Evolutionary conservation across 495 filamentous ascomycete genomes (phyloP).

Genomic region (Talaromyces trachyspermus): DNA sequence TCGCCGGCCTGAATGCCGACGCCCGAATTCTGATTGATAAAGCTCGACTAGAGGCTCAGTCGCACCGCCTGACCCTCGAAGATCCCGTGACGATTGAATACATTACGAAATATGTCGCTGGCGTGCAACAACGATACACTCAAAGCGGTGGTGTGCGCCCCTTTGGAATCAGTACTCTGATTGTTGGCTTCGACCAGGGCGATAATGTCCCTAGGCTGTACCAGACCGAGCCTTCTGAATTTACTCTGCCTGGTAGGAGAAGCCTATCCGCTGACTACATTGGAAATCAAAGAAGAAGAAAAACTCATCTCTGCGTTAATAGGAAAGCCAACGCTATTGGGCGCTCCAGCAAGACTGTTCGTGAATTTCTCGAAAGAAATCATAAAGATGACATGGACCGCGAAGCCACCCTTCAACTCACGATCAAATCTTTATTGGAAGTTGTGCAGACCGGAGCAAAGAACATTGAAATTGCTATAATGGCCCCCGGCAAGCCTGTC

Average conservation of each 20-base stretch:
- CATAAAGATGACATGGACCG: slow-evolving; percentile 96
- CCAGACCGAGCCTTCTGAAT: slow-evolving; percentile 96
- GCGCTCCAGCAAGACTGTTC: slow-evolving; percentile 94
- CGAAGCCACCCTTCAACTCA: slow-evolving; percentile 91
- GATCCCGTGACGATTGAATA: slow-evolving; percentile 97
- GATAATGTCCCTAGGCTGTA: slow-evolving; percentile 81
- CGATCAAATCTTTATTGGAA: slow-evolving; percentile 94
- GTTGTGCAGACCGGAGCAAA: slow-evolving; percentile 98
- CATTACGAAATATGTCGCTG: slow-evolving; percentile 96
- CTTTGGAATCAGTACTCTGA: slow-evolving; percentile 94
- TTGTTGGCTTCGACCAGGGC: slow-evolving; percentile 93
- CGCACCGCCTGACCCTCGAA: slow-evolving; percentile 95
- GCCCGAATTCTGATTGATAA: slow-evolving; percentile 96
- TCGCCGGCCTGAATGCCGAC: slow-evolving; percentile 94
- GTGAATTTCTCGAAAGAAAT: slow-evolving; percentile 96
- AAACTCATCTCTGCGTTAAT: slow-evolving; percentile 10
- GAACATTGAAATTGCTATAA: slow-evolving; percentile 98
- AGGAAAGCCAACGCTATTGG: slow-evolving; percentile 99
- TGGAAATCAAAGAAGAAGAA: no score
- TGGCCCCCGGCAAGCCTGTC: slow-evolving; percentile 85
- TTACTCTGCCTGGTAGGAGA: slow-evolving; percentile 85
- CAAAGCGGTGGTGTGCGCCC: slow-evolving; percentile 96
- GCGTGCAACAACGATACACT: slow-evolving; percentile 96
- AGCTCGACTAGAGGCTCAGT: slow-evolving; percentile 92
- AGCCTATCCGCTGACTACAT: slow-evolving; percentile 8